Conservation (phyloP, 176 grass and related monocot species). For the Triticum timopheevii region DNA sequence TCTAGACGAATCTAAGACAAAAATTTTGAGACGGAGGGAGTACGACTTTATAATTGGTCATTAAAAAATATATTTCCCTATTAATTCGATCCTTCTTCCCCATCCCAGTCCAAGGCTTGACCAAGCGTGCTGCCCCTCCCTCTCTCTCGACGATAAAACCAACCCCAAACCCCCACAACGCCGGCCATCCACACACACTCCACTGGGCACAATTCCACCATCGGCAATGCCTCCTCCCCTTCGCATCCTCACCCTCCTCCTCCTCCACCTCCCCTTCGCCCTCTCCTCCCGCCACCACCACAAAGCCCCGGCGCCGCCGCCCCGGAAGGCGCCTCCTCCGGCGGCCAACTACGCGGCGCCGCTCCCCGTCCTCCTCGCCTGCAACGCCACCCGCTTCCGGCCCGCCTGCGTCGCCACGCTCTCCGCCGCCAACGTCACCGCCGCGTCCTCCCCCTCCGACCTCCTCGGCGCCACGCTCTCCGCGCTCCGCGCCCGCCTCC, state of each 20-base stretch:
- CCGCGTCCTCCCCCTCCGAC: constrained; percentile 43
- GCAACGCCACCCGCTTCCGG: constrained; percentile 69
- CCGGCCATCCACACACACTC: not conserved
- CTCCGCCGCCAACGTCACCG: constrained; percentile 26
- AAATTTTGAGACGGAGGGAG: too few species aligned
- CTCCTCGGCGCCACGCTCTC: constrained; percentile 47
- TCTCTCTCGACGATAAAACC: constrained; percentile 1
- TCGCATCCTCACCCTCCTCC: not conserved
- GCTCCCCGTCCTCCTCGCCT: constrained; percentile 59
- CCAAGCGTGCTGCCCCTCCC: not conserved
- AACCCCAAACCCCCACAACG: not conserved
- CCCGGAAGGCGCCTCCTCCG: not conserved
- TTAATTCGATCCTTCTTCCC: constrained; percentile 6
- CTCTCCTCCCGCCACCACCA: constrained; percentile 11
- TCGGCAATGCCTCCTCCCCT: constrained; percentile 9
- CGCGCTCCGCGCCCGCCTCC: constrained; percentile 43
- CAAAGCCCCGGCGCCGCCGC: not conserved
- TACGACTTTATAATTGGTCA: too few species aligned
- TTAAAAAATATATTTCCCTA: too few species aligned
- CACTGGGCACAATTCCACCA: not conserved
- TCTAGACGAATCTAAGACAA: too few species aligned
- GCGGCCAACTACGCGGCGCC: constrained; percentile 26
- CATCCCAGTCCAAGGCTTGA: not conserved
- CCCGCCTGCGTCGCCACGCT: constrained; percentile 62
- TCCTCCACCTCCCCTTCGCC: constrained; percentile 31